Evolutionary conservation across 2,329 filamentous ascomycete genomes (phyloP).

Genomic region (Didymella pinodella): DNA sequence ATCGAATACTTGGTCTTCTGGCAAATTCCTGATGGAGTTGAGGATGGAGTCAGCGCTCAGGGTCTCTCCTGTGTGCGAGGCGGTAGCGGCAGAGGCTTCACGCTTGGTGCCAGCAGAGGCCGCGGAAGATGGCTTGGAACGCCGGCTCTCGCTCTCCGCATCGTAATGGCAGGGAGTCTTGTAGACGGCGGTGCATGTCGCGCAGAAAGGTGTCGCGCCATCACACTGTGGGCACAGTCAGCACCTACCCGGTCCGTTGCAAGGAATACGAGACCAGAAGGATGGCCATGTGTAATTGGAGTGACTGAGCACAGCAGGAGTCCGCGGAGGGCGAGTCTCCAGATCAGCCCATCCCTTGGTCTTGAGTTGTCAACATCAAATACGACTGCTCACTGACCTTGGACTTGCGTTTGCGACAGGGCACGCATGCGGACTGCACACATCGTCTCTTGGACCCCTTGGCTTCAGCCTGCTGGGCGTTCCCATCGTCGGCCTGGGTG

Average conservation of each 20-base stretch:
- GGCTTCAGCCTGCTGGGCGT: slow-evolving; percentile 31
- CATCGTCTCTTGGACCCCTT: slow-evolving; percentile 47
- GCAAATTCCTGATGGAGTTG: slow-evolving; percentile 53
- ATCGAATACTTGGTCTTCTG: slow-evolving; percentile 55
- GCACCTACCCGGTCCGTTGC: slow-evolving; percentile 14
- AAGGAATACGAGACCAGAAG: background rate
- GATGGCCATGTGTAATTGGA: slow-evolving; percentile 5
- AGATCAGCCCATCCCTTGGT: slow-evolving; percentile 19
- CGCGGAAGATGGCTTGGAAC: slow-evolving; percentile 49
- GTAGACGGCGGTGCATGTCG: slow-evolving; percentile 61
- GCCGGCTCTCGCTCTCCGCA: slow-evolving; percentile 57
- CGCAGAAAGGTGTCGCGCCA: slow-evolving; percentile 58
- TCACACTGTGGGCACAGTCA: slow-evolving; percentile 56
- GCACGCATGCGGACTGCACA: slow-evolving; percentile 55
- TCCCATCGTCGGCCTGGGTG: slow-evolving; percentile 33
- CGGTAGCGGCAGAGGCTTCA: slow-evolving; percentile 32
- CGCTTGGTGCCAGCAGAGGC: slow-evolving; percentile 40
- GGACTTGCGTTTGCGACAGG: slow-evolving; percentile 61
- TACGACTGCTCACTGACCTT: slow-evolving; percentile 50
- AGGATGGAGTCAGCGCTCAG: slow-evolving; percentile 52
- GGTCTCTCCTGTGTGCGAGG: slow-evolving; percentile 20
- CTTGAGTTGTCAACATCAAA: background rate
- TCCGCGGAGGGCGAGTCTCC: slow-evolving; percentile 34
- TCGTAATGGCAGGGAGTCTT: slow-evolving; percentile 61
- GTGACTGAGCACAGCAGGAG: slow-evolving; percentile 5